phyloP scores from a whole-genome alignment of 129 eudicot species.

The Calendula officinalis region DNA sequence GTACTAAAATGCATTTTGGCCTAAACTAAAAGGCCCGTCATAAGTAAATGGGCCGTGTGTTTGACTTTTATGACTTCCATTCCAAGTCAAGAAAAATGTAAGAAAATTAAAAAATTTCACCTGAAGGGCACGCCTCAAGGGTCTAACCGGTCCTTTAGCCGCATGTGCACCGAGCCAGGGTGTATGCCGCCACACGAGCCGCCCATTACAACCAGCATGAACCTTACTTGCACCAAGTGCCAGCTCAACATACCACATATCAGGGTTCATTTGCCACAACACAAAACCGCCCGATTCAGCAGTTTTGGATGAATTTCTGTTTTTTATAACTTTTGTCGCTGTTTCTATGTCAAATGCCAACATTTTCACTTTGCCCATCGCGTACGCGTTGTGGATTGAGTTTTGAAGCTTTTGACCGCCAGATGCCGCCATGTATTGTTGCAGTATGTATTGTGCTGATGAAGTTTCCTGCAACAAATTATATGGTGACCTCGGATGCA shows the following conservation, averaged over 20 bases:
- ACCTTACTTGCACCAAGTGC: conserved; percentile 91
- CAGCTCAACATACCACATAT: conserved; percentile 96
- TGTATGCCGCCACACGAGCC: conserved; percentile 93
- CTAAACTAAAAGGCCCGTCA: neutral
- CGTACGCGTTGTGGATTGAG: conserved; percentile 67
- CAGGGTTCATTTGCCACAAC: conserved; percentile 92
- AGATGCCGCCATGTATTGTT: conserved; percentile 84
- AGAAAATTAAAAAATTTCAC: conserved; percentile 28
- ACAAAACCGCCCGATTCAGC: conserved; percentile 88
- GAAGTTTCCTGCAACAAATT: conserved; percentile 70
- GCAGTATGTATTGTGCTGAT: conserved; percentile 95
- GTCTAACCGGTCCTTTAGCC: conserved; percentile 94
- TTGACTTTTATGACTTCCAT: neutral
- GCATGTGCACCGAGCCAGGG: conserved; percentile 97
- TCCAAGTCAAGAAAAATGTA: neutral
- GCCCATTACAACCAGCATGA: conserved; percentile 93
- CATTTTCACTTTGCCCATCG: conserved; percentile 90
- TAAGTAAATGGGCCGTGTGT: neutral
- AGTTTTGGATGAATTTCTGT: conserved; percentile 59
- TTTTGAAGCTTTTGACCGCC: conserved; percentile 83
- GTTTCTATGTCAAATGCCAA: conserved; percentile 80
- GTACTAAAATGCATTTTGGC: neutral
- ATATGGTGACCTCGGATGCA: neutral
- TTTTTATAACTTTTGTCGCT: conserved; percentile 79
- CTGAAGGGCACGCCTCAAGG: conserved; percentile 95